Evolutionary conservation across 768 basidiomycete species (phyloP).

Genomic region (Nidularia pulvinata): DNA sequence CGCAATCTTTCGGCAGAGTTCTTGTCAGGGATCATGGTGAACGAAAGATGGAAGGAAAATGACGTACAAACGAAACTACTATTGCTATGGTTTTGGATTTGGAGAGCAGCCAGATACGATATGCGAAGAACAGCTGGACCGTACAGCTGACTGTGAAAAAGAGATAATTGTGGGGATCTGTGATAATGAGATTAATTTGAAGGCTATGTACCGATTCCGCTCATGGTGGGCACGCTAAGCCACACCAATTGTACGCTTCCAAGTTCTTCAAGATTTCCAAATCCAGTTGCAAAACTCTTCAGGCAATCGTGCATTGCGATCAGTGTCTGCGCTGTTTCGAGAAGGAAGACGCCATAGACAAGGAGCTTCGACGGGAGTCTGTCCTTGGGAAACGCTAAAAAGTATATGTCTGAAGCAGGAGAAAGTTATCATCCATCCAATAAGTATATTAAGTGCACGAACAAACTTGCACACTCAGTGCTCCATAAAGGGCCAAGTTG

Average conservation of each 20-base stretch:
- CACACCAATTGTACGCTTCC: conserved; percentile 16
- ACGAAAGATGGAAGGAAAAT: not conserved
- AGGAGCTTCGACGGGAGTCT: conserved; percentile 15
- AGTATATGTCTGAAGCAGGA: conserved; percentile 14
- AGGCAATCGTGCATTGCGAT: conserved; percentile 19
- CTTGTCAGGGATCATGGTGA: not conserved
- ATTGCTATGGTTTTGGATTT: conserved; percentile 1
- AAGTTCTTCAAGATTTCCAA: conserved; percentile 16
- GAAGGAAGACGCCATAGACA: conserved; percentile 18
- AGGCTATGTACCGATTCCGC: conserved; percentile 15
- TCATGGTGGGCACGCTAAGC: conserved; percentile 17
- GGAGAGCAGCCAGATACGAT: conserved; percentile 13
- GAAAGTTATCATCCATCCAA: not conserved
- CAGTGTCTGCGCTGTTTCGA: conserved; percentile 20
- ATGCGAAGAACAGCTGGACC: conserved; percentile 20
- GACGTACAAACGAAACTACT: not conserved
- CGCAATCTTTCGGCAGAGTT: not conserved
- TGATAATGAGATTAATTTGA: not conserved
- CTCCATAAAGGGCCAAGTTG: conserved; percentile 19
- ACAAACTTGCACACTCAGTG: conserved; percentile 22
- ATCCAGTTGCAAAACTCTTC: conserved; percentile 16
- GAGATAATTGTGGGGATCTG: not conserved
- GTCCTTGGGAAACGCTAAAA: conserved; percentile 21
- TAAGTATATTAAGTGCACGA: not conserved
- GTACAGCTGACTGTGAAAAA: conserved; percentile 16